A percentile compares a stretch with the other conserved stretches of the same genome.
Conservation (phyloP, 768 basidiomycete species). For the Hemileccinum rubropunctum region DNA sequence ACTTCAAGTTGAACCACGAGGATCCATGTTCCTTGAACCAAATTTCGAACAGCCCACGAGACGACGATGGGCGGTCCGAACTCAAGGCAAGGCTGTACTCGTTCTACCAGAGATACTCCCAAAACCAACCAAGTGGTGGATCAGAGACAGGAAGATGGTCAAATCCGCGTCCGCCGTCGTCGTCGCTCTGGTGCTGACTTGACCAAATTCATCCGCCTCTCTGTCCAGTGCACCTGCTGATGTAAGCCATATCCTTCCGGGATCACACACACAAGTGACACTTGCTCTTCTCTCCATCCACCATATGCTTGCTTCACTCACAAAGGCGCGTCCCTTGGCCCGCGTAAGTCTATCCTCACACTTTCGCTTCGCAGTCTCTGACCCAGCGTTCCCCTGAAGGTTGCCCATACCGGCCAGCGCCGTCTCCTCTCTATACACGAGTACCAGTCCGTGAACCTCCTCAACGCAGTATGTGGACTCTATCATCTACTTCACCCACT, state of each 20-base stretch:
- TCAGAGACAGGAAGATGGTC: constrained; percentile 70
- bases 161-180: constrained; percentile 58
- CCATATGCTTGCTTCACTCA: constrained; percentile 64
- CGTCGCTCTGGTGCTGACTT: constrained; percentile 59
- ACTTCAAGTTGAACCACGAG: too few species aligned
- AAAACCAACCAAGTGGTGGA: constrained; percentile 38
- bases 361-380: neutral
- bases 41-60: constrained; percentile 73
- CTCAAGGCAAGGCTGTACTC: constrained; percentile 67
- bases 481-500: neutral
- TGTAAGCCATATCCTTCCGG: constrained; percentile 24
- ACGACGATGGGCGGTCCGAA: constrained; percentile 56
- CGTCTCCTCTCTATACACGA: constrained; percentile 97
- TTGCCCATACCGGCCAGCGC: constrained; percentile 76
- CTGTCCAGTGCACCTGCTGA: constrained; percentile 37
- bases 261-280: constrained; percentile 1
- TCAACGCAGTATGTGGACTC: constrained; percentile 73
- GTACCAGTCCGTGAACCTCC: constrained; percentile 92
- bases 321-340: constrained; percentile 62
- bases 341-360: constrained; percentile 43
- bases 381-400: constrained; percentile 34
- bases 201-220: constrained; percentile 8
- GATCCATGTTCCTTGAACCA: constrained; percentile 70
- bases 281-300: constrained; percentile 22
- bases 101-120: constrained; percentile 64